Evolutionary conservation across 192 early-diverging fungal genomes (phyloP).

Genomic region (Coemansia sp.): DNA sequence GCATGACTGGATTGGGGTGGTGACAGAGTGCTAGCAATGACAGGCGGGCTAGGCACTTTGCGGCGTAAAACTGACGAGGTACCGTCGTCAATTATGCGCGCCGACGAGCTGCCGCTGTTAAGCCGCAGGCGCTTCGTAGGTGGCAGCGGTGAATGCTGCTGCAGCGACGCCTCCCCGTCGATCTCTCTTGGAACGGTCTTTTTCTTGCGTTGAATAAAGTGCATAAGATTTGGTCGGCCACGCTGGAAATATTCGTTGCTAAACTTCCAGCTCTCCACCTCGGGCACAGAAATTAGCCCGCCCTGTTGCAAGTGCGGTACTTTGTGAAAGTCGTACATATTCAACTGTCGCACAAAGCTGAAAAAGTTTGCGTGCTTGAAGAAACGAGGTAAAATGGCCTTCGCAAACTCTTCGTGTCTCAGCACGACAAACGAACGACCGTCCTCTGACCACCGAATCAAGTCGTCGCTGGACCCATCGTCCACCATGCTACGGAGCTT

Average conservation of each 20-base stretch:
- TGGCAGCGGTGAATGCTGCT: slow-evolving; percentile 36
- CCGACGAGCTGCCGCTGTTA: background rate
- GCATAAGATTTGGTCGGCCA: slow-evolving; percentile 86
- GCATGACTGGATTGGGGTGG: background rate
- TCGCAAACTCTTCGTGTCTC: slow-evolving; percentile 79
- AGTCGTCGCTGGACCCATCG: slow-evolving; percentile 77
- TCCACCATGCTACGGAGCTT: slow-evolving; percentile 97
- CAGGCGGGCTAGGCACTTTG: slow-evolving; percentile 20
- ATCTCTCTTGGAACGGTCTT: no score
- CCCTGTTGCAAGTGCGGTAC: slow-evolving; percentile 96
- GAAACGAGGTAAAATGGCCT: slow-evolving; percentile 78
- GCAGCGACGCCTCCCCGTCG: slow-evolving; percentile 3
- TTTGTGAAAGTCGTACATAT: slow-evolving; percentile 98
- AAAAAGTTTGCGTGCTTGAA: slow-evolving; percentile 95
- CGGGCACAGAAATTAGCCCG: slow-evolving; percentile 71
- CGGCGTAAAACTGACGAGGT: slow-evolving; percentile 12
- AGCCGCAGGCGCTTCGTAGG: slow-evolving; percentile 34
- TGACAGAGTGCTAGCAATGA: background rate
- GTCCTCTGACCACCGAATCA: slow-evolving; percentile 90
- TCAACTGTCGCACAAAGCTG: slow-evolving; percentile 90
- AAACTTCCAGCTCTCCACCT: slow-evolving; percentile 91
- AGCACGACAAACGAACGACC: slow-evolving; percentile 86
- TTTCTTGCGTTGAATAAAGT: slow-evolving; percentile 86
- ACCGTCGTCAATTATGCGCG: background rate
- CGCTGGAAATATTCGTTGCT: slow-evolving; percentile 88